Conservation (phyloP, 768 basidiomycete species). For the Coprinopsis sp. region DNA sequence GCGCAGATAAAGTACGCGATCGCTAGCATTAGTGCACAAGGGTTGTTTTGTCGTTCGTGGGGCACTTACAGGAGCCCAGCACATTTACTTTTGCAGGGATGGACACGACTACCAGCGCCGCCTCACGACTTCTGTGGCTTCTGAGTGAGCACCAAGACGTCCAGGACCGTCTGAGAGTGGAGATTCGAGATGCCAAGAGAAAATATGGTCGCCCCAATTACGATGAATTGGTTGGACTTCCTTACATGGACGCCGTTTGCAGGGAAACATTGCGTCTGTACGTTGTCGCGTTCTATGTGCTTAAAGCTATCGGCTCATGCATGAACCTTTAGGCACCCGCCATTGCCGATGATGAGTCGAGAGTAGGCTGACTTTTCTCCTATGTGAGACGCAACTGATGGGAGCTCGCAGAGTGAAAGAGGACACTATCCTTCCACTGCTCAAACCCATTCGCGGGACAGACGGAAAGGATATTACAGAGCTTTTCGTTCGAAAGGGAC, state of each 20-base stretch:
- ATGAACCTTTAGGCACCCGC: neutral
- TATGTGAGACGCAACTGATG: conserved; percentile 15
- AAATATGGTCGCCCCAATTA: conserved; percentile 19
- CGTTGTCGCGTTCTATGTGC: neutral
- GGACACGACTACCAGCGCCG: conserved; percentile 26
- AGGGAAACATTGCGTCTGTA: conserved; percentile 27
- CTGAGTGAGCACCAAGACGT: conserved; percentile 24
- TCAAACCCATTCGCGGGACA: conserved; percentile 19
- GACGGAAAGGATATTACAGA: conserved; percentile 21
- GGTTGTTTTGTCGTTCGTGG: neutral
- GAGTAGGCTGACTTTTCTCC: neutral
- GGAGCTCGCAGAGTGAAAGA: conserved; percentile 19
- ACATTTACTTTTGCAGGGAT: conserved; percentile 25
- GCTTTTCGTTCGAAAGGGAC: conserved; percentile 19
- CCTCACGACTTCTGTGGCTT: conserved; percentile 23
- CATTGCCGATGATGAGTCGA: conserved; percentile 1
- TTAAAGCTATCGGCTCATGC: neutral
- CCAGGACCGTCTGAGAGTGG: conserved; percentile 27
- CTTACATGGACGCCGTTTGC: conserved; percentile 29
- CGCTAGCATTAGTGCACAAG: no score
- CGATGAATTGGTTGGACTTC: conserved; percentile 25
- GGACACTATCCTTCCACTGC: conserved; percentile 19
- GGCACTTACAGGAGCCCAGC: conserved; percentile 8
- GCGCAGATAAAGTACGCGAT: conserved; percentile 25
- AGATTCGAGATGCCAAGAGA: conserved; percentile 21